Base-by-base conservation (phyloP, 2,329 filamentous ascomycete species). In the Myriosclerotinia duriaeana region DNA sequence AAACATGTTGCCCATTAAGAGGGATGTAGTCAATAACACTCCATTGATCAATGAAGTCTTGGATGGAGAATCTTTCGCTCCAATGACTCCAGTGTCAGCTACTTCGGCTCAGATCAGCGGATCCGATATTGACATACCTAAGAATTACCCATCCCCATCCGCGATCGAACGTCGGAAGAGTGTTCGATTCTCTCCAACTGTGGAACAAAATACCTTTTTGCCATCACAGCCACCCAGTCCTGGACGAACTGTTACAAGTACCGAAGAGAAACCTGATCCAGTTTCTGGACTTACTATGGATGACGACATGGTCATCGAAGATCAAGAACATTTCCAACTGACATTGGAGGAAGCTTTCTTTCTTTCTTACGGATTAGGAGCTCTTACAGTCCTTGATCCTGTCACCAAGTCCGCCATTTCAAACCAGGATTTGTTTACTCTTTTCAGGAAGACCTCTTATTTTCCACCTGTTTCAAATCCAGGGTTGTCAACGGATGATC, bases 271-370 rank as follows among this genome's bases (percentile, higher is more conserved):
- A 38, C 64, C 40, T 11, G 54, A 53, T 3, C 64, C 70, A 30
- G 15, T n/a, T 26, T 17, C 30, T n/a, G n/a, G 50, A 30, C 22
- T 48, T 30, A 17, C 34, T 38, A 8, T 59, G 26, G 70, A 71
- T 26, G 73, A 78, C 46, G 67, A 68, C 0, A 58, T 79, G 20
- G 58, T 65, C 9, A 76, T 83, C 66, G 72, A 80, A 66, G 80
- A 87, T 79, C 78, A 90, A 79, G 95, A 99, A 74, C 93, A 97
- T 74, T 87, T 97, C n/a, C 95, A 98, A 76, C 83, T 99, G 11
- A 93, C 89, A 3, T 85, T 89, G 0, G 93, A 97, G 77, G 95
- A 99, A 78, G 89, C 93, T 0, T 96, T 98, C 78, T 99, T 97
- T 77, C 84, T 99, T 12, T 83, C 82, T 5, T 98, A 96, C 75